A percentile compares a stretch with the other conserved stretches of the same genome.
Evolutionary conservation across 768 basidiomycete species (phyloP).

Genomic region (Lanmaoa rubissima): DNA sequence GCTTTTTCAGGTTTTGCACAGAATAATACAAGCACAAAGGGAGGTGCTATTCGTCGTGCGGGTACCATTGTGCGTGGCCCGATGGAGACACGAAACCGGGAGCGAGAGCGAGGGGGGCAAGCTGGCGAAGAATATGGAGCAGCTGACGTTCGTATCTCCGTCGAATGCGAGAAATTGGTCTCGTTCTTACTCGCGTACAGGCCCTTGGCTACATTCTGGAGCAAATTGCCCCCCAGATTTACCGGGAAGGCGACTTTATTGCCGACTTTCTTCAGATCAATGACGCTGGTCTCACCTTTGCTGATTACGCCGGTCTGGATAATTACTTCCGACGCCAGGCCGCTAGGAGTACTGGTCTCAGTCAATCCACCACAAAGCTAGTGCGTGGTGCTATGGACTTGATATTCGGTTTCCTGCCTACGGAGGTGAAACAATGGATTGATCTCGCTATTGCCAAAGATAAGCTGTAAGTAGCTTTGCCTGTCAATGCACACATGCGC

Average conservation of each 20-base stretch:
- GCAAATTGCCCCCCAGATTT: slow-evolving; percentile 72
- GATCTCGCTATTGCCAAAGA: slow-evolving; percentile 77
- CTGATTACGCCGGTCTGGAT: slow-evolving; percentile 92
- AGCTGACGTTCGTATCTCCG: slow-evolving; percentile 56
- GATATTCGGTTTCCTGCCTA: slow-evolving; percentile 89
- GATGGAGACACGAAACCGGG: slow-evolving; percentile 47
- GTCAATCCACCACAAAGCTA: slow-evolving; percentile 70
- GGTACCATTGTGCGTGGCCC: slow-evolving; percentile 84
- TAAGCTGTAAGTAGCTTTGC: slow-evolving; percentile 49
- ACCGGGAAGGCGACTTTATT: slow-evolving; percentile 84
- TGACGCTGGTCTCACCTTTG: slow-evolving; percentile 85
- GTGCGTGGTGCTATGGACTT: slow-evolving; percentile 89
- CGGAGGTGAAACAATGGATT: slow-evolving; percentile 81
- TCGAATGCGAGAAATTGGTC: neutral
- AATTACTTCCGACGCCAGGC: slow-evolving; percentile 94
- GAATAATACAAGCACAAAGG: slow-evolving; percentile 36
- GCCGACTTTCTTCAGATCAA: slow-evolving; percentile 92
- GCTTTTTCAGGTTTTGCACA: slow-evolving; percentile 42
- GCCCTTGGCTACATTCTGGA: slow-evolving; percentile 73
- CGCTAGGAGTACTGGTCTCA: slow-evolving; percentile 64
- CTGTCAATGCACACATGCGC: neutral
- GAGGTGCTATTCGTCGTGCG: slow-evolving; percentile 71
- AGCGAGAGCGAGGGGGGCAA: slow-evolving; percentile 51
- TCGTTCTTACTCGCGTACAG: slow-evolving; percentile 38
- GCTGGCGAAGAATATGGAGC: slow-evolving; percentile 61